Evolutionary conservation across 2,329 filamentous ascomycete genomes (phyloP).

Genomic region (Aplosporella prunicola): DNA sequence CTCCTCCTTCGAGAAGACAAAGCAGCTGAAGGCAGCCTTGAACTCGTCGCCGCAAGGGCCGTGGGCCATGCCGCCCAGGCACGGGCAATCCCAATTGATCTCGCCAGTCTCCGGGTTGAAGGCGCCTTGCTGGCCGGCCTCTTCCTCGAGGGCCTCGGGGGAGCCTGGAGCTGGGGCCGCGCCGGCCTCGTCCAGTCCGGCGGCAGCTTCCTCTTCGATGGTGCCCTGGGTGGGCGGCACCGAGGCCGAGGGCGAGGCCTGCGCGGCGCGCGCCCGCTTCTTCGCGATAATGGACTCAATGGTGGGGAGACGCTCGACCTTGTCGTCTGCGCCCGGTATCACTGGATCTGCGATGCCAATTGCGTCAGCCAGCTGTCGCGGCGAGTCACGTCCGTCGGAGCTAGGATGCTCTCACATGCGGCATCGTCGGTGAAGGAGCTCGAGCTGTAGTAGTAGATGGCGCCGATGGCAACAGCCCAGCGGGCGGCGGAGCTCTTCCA

Average conservation of each 20-base stretch:
- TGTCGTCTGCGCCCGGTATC: conserved; percentile 31
- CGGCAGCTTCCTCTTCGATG: conserved; percentile 11
- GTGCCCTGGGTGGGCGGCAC: too few species aligned
- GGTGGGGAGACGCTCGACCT: conserved; percentile 33
- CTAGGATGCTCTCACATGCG: conserved; percentile 43
- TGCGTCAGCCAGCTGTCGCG: conserved; percentile 1
- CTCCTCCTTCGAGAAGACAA: conserved; percentile 89
- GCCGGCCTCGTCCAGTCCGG: conserved; percentile 2
- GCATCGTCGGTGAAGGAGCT: conserved; percentile 81
- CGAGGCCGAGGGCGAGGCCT: conserved; percentile 16
- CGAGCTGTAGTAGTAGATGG: conserved; percentile 92
- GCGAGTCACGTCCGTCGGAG: not conserved
- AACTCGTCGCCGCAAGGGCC: conserved; percentile 95
- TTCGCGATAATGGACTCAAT: conserved; percentile 37
- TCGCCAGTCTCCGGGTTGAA: conserved; percentile 98
- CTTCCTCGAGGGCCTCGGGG: conserved; percentile 59
- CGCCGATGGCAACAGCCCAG: conserved; percentile 65
- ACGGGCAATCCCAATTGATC: conserved; percentile 99
- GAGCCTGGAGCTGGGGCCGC: conserved; percentile 25
- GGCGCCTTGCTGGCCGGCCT: conserved; percentile 78
- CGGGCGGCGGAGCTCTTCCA: conserved; percentile 71
- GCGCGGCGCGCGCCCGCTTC: conserved; percentile 28
- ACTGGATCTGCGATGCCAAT: conserved; percentile 11
- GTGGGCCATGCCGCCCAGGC: conserved; percentile 91
- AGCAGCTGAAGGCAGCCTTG: conserved; percentile 93